Conservation (phyloP, 768 basidiomycete genomes). For the Boletus huronensis region DNA sequence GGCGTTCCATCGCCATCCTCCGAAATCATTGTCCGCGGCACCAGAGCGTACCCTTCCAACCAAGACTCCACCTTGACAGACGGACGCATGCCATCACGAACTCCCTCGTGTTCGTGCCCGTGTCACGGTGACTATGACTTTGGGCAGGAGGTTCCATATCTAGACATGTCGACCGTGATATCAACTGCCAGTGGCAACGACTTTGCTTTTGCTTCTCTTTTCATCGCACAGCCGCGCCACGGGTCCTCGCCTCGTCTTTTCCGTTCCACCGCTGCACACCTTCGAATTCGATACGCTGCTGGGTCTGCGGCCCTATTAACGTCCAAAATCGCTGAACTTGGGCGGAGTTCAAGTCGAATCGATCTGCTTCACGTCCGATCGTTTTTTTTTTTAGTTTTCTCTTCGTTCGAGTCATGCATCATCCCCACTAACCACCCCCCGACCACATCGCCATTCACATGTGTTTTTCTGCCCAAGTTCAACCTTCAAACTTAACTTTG, state of each 20-base stretch:
- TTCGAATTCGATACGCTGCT: background rate
- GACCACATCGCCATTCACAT: background rate
- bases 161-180: background rate
- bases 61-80: conserved; percentile 1
- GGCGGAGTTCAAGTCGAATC: background rate
- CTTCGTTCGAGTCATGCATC: background rate
- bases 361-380: background rate
- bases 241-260: background rate
- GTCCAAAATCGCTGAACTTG: background rate
- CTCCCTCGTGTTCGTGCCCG: conserved; percentile 6
- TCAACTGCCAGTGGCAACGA: background rate
- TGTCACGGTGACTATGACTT: background rate
- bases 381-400: background rate
- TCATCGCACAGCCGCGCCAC: background rate
- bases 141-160: background rate
- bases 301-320: background rate
- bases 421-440: background rate
- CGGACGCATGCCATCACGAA: background rate
- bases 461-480: background rate
- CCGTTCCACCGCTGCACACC: background rate
- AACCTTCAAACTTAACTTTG: background rate
- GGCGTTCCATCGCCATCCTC: conserved; percentile 4
- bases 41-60: conserved; percentile 1
- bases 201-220: background rate
- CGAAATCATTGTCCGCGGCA: conserved; percentile 8